Base-by-base conservation (phyloP, 2,329 filamentous ascomycete species). In the Microsporum canis region DNA sequence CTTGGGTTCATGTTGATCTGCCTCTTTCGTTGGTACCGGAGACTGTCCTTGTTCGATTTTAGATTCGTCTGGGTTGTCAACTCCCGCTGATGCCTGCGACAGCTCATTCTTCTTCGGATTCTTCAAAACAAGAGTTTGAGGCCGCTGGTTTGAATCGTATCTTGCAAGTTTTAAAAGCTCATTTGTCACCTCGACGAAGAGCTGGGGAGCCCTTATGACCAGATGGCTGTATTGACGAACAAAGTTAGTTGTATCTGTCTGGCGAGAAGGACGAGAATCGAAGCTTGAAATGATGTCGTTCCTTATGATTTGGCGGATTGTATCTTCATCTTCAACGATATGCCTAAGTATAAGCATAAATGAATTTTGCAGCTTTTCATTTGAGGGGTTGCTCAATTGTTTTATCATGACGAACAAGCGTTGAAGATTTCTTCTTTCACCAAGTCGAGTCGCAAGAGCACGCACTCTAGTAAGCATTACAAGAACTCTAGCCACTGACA, bases 371-470 rank as follows among this genome's bases (percentile, higher is more conserved):
- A 99, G 81, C 60, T 87, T 86, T 60, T 88, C 83, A 34, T 90
- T 88, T 5, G 88, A 88, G 34, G 85, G 82, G 31, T 88, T 88
- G 23, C 89, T 86, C 62, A 97, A 83, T 72, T 97, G 92, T 72
- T 95, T 95, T 61, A 92, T 85, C 89, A 97, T 96, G 58, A 96
- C 83, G 73, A 99, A 97, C 27, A 99, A 79, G 33, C 90, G 84
- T 70, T 94, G 89, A 57, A 99, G 80, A 67, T 95, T 95, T 70
- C 86, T 88, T 77, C 91, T 96, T 71, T 96, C 88, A 3, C 89
- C 89, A 55, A 97, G 81, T 51, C 82, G 79, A 65, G 84, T 82
- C 1, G 94, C 91, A 63, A 95, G 80, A 12, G 83, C 79, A 58
- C 90, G 86, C 63, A 84, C 83, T 27, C 95, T 84, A 0, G 94